Percentiles rank a stretch among this genome's conserved stretches.
Evolutionary conservation across 2,329 filamentous ascomycete species (phyloP).

Genomic region (Neofusicoccum ribis): DNA sequence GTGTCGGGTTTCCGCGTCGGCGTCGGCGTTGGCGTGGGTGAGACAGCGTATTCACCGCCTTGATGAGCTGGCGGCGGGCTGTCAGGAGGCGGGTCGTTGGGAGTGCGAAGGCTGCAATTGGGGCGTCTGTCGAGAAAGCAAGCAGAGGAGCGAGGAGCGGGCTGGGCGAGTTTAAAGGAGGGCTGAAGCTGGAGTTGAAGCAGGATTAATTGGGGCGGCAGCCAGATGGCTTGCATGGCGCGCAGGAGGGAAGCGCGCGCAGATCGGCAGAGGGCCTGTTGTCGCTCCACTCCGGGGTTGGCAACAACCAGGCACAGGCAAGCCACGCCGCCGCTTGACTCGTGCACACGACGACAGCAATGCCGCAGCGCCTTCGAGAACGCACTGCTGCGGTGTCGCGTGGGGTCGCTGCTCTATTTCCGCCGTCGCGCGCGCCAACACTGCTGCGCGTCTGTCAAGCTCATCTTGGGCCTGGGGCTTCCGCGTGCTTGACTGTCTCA

Average conservation of each 20-base stretch:
- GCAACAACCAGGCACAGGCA: neutral
- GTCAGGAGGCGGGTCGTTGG: neutral
- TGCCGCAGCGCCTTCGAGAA: neutral
- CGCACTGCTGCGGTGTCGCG: neutral
- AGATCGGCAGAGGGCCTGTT: conserved; percentile 4
- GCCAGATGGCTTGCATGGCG: conserved; percentile 7
- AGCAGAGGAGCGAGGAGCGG: conserved; percentile 3
- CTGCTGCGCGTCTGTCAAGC: neutral
- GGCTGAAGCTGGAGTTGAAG: neutral
- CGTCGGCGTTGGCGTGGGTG: neutral
- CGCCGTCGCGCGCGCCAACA: neutral
- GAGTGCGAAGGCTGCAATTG: neutral
- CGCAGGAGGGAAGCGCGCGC: conserved; percentile 3
- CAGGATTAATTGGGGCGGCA: neutral
- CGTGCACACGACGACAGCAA: neutral
- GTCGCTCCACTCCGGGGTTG: conserved; percentile 9
- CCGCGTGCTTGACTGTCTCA: neutral
- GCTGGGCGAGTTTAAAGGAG: neutral
- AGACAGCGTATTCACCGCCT: conserved; percentile 1
- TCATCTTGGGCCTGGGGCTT: conserved; percentile 2
- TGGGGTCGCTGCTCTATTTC: neutral
- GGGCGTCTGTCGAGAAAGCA: neutral
- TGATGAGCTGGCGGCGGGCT: conserved; percentile 1
- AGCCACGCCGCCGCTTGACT: neutral
- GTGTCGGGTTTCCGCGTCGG: neutral